Percentiles rank a stretch among this genome's conserved stretches.
These are phyloP conservation scores for Penicillium expansum DNA, from an alignment of 2,329 filamentous ascomycete species.

Conservation along the genomic window DNA sequence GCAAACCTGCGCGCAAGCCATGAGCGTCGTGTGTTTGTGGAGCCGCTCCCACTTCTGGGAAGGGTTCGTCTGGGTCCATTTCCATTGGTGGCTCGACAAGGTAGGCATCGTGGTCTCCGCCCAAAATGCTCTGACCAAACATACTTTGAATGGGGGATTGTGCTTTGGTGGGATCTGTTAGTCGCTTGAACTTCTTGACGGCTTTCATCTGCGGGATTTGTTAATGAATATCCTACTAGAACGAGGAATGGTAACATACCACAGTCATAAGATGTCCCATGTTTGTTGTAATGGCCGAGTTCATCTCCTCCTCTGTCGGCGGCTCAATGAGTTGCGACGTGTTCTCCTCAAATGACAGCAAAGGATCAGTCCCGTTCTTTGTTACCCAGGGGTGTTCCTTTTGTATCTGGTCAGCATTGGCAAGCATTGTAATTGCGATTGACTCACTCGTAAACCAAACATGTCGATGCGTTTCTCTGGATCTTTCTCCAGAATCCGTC, in stretches of 20 bases:
- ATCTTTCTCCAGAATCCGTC: constrained; percentile 75
- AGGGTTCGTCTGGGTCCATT: constrained; percentile 44
- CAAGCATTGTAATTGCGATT: not conserved
- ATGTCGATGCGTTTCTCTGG: constrained; percentile 80
- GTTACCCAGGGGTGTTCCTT: constrained; percentile 95
- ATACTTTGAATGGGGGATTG: constrained; percentile 48
- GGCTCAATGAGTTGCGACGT: constrained; percentile 74
- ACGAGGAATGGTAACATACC: constrained; percentile 43
- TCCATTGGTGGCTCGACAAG: constrained; percentile 58
- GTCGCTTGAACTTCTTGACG: constrained; percentile 79
- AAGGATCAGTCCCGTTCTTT: constrained; percentile 68
- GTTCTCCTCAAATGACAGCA: constrained; percentile 82
- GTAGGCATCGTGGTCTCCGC: constrained; percentile 51
- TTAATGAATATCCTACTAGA: not conserved
- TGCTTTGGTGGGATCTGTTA: constrained; percentile 59
- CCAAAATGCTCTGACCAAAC: constrained; percentile 51
- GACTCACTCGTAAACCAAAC: constrained; percentile 73
- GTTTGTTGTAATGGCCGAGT: constrained; percentile 83
- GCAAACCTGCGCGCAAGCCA: constrained; percentile 50
- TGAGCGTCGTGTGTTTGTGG: constrained; percentile 19
- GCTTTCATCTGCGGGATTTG: constrained; percentile 69
- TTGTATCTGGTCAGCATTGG: constrained; percentile 9
- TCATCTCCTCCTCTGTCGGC: constrained; percentile 87
- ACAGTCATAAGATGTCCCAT: constrained; percentile 84
- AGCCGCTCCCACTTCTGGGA: constrained; percentile 23